Evolutionary conservation across 225 moss, liverwort and hornwort genomes (phyloP).

Genomic region (Pseudoscleropodium purum): DNA sequence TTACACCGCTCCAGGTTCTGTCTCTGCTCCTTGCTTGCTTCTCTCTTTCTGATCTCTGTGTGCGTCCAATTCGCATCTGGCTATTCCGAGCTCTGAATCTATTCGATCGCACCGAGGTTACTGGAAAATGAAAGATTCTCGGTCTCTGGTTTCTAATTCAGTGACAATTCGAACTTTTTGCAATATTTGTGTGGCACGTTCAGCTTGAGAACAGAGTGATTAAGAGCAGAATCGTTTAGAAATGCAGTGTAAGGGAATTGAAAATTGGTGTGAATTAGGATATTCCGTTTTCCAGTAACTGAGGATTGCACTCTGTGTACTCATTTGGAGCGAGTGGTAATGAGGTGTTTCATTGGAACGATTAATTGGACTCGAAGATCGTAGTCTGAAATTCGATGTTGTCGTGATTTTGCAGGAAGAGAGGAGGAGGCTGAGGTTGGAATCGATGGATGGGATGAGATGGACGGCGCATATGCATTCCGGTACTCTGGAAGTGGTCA

Average conservation of each 20-base stretch:
- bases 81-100: background rate
- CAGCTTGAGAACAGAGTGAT: background rate
- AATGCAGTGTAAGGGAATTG: background rate
- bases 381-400: background rate
- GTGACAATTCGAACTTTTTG: background rate
- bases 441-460: constrained; percentile 93
- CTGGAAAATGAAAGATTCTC: background rate
- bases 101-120: background rate
- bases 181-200: background rate
- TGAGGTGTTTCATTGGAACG: background rate
- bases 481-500: constrained; percentile 67
- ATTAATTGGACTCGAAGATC: background rate
- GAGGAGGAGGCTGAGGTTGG: constrained; percentile 75
- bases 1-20: constrained; percentile 14
- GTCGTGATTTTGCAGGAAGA: constrained; percentile 9
- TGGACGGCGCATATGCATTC: constrained; percentile 82
- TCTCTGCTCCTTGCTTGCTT: background rate
- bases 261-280: background rate
- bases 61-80: background rate
- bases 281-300: background rate
- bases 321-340: background rate
- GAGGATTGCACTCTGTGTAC: background rate
- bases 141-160: background rate
- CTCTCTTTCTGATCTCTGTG: background rate
- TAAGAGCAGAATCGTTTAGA: background rate